A percentile compares a stretch with the other conserved stretches of the same genome.
phyloP scores from a whole-genome alignment of 169 alveolate genomes.

The Plasmodium falciparum region DNA sequence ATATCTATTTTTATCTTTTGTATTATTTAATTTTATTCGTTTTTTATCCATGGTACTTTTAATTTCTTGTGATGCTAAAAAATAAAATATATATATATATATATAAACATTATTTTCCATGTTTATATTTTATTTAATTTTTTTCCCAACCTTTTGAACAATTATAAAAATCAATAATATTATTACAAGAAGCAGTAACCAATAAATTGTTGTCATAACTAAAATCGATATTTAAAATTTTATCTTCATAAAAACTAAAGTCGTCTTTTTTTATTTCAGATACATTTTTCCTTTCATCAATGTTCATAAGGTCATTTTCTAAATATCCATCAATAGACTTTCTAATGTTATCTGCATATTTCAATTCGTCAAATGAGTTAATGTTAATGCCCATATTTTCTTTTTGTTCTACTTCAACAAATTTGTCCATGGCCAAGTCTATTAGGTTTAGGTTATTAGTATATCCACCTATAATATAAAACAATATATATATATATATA shows the following conservation, averaged over 20 bases:
- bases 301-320: conserved; percentile 18
- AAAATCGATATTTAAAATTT: conserved; percentile 61
- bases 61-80: conserved; percentile 47
- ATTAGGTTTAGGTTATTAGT: conserved; percentile 55
- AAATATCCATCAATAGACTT: conserved; percentile 17
- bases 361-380: not conserved
- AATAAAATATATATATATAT: not conserved
- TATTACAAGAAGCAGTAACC: conserved; percentile 63
- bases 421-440: conserved; percentile 62
- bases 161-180: conserved; percentile 71
- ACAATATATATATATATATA: not conserved
- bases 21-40: conserved; percentile 39
- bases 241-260: conserved; percentile 29
- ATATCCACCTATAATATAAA: conserved; percentile 47
- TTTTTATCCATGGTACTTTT: conserved; percentile 25
- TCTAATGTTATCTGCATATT: not conserved
- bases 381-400: conserved; percentile 4
- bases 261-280: not conserved
- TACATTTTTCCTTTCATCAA: conserved; percentile 2
- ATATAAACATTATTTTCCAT: not conserved
- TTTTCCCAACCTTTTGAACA: conserved; percentile 59
- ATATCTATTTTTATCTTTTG: conserved; percentile 22
- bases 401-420: conserved; percentile 50
- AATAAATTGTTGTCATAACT: conserved; percentile 73
- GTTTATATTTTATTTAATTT: conserved; percentile 3